phyloP scores from a whole-genome alignment of 306 rosid genomes.

The Ziziphus jujuba region DNA sequence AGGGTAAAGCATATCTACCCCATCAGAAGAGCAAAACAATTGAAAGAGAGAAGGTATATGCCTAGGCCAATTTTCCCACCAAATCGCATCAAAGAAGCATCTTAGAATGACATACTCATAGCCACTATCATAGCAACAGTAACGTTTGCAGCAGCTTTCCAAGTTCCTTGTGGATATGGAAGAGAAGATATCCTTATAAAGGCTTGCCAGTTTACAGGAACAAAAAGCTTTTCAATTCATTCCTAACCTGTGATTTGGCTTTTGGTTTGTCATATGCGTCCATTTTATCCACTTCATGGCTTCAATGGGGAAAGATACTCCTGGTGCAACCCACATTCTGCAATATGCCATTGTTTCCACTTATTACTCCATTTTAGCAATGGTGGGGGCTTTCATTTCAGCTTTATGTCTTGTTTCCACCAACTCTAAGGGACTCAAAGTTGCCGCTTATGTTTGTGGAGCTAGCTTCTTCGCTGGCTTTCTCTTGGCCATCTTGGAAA shows the following conservation, averaged over 20 bases:
- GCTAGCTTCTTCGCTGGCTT: background rate
- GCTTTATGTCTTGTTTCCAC: background rate
- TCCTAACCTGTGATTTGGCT: constrained; percentile 16
- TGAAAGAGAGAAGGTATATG: too few species aligned
- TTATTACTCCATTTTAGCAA: background rate
- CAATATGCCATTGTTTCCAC: background rate
- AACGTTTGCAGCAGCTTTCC: constrained; percentile 18
- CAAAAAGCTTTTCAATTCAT: background rate
- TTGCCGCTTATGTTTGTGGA: background rate
- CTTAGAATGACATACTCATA: constrained; percentile 5
- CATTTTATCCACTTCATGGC: constrained; percentile 12
- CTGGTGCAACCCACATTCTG: background rate
- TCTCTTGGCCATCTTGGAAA: background rate
- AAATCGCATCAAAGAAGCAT: background rate
- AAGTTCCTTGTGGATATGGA: constrained; percentile 19
- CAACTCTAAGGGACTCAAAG: background rate
- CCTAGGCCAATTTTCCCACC: too few species aligned
- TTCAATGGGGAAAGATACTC: background rate
- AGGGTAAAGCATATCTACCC: too few species aligned
- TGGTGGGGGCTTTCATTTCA: background rate
- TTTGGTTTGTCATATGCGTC: too few species aligned
- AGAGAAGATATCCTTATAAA: too few species aligned
- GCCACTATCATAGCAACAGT: constrained; percentile 18
- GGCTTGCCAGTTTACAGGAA: constrained; percentile 11
- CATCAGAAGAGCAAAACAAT: too few species aligned